phyloP scores from a whole-genome alignment of 1,284 basidiomycete genomes.

The Puccinia horiana region DNA sequence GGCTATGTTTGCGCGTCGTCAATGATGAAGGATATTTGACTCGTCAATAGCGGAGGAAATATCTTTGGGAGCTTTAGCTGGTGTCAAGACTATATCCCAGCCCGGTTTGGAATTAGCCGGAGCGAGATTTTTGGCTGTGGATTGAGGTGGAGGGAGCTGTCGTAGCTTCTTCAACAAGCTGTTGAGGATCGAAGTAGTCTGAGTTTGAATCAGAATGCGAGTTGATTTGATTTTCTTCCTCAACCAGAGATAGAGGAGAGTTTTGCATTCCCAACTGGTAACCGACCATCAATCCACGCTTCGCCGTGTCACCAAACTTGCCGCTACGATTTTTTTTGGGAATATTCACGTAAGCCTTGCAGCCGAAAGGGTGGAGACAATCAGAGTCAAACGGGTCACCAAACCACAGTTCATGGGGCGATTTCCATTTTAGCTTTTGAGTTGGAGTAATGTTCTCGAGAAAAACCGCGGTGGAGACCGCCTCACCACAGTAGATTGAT shows the following conservation, averaged over 20 bases:
- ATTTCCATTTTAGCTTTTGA: conserved; percentile 6
- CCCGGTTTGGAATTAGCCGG: neutral
- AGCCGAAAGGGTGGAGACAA: conserved; percentile 9
- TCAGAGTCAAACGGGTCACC: neutral
- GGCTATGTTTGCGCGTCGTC: neutral
- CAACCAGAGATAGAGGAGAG: too few relatives aligned
- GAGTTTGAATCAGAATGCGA: neutral
- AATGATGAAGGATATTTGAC: neutral
- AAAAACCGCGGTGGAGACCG: conserved; percentile 57
- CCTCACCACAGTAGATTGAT: conserved; percentile 58
- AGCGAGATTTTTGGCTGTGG: neutral
- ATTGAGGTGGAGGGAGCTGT: neutral
- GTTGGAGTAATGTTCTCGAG: conserved; percentile 57
- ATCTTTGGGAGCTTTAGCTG: neutral
- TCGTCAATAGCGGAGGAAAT: neutral
- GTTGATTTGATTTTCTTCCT: too few relatives aligned
- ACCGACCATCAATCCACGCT: neutral
- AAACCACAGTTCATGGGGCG: conserved; percentile 1
- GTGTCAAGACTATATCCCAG: conserved; percentile 16
- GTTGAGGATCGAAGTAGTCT: too few relatives aligned
- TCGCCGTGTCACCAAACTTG: conserved; percentile 23
- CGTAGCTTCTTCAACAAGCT: too few relatives aligned
- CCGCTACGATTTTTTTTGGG: neutral
- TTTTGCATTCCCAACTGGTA: conserved; percentile 11
- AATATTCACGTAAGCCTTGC: conserved; percentile 1